Conservation (phyloP, 192 early-diverging fungal species). For the Backusella psychrophila region DNA sequence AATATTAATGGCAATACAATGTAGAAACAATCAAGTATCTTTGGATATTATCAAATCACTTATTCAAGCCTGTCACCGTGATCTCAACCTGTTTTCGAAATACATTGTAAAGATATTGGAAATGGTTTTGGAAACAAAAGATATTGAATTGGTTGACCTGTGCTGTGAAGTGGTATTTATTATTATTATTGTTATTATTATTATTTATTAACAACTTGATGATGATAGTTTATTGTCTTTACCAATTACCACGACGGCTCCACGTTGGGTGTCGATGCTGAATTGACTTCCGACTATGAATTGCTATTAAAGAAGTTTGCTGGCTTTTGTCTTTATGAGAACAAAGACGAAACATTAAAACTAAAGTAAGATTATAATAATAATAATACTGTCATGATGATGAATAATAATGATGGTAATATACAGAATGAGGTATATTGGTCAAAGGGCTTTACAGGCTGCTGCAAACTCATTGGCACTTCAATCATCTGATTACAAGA, state of each 20-base stretch:
- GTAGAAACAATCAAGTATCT: slow-evolving; percentile 63
- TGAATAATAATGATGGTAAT: background rate
- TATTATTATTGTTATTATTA: background rate
- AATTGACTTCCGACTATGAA: slow-evolving; percentile 57
- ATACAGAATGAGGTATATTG: slow-evolving; percentile 40
- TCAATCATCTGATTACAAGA: slow-evolving; percentile 52
- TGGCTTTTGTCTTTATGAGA: slow-evolving; percentile 34
- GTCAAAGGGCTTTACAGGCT: slow-evolving; percentile 62
- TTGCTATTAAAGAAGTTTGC: slow-evolving; percentile 59
- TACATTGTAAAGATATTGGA: slow-evolving; percentile 73
- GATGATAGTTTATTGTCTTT: slow-evolving; percentile 59
- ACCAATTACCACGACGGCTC: slow-evolving; percentile 67
- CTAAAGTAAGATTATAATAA: slow-evolving; percentile 18
- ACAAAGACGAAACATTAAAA: slow-evolving; percentile 15
- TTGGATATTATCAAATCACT: slow-evolving; percentile 77
- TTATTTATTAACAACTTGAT: too few relatives aligned
- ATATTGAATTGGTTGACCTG: slow-evolving; percentile 56
- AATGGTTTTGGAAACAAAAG: slow-evolving; percentile 51
- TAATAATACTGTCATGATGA: background rate
- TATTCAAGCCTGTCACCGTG: slow-evolving; percentile 64
- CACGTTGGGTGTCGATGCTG: slow-evolving; percentile 66
- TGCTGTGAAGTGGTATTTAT: slow-evolving; percentile 58
- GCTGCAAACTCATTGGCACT: slow-evolving; percentile 60
- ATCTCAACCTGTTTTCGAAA: slow-evolving; percentile 81
- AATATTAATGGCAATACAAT: background rate